Evolutionary conservation across 1,284 basidiomycete genomes (phyloP).

Genomic region (Leccinum pachyderme): DNA sequence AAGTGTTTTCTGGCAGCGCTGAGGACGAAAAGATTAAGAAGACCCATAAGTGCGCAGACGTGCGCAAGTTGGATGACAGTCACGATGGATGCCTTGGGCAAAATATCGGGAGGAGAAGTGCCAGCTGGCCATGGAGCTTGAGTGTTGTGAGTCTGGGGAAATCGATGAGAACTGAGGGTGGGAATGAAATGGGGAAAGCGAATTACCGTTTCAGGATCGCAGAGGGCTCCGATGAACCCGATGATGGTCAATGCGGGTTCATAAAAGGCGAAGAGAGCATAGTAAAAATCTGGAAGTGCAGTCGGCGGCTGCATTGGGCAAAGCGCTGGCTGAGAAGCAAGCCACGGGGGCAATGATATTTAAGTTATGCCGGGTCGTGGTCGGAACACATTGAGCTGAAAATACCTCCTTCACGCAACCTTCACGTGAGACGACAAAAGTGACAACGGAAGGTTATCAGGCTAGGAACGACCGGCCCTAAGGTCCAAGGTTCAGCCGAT

Average conservation of each 20-base stretch:
- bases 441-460: background rate
- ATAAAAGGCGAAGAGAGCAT: conserved; percentile 66
- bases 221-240: conserved; percentile 64
- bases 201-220: conserved; percentile 61
- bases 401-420: background rate
- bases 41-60: conserved; percentile 68
- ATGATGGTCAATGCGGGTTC: conserved; percentile 65
- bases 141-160: conserved; percentile 58
- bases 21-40: conserved; percentile 67
- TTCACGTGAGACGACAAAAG: background rate
- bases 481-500: conserved; percentile 16
- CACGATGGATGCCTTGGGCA: conserved; percentile 63
- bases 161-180: conserved; percentile 6
- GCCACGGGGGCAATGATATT: background rate
- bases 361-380: background rate
- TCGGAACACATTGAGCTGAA: conserved; percentile 2
- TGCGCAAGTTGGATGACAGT: conserved; percentile 70
- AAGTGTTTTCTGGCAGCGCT: conserved; percentile 59
- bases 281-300: conserved; percentile 70
- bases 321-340: conserved; percentile 7
- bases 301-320: conserved; percentile 37
- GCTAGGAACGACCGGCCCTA: conserved; percentile 38
- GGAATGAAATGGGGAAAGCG: conserved; percentile 12
- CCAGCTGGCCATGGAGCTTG: conserved; percentile 68
- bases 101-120: conserved; percentile 43